Evolutionary conservation across 768 basidiomycete species (phyloP), one percentile per base, ranked within the genome.

Genomic region (Mrakia hoshinonis): DNA sequence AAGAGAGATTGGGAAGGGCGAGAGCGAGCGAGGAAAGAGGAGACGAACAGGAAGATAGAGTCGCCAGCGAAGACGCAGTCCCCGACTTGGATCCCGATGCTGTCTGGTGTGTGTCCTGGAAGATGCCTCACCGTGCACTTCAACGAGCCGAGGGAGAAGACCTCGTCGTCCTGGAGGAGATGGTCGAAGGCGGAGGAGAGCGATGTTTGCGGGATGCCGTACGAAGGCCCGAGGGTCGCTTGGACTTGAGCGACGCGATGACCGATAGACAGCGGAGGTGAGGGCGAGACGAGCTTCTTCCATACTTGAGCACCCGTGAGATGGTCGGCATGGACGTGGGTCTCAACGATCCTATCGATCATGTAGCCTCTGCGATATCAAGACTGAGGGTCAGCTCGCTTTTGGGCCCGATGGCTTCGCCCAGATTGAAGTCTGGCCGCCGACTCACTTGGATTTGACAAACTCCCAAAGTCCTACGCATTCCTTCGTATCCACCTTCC

Each of bases 291-390:
- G 18, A 64, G 46, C 62, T 43, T 58, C 58, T 75, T 71, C 67
- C 68, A 69, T 1, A 69, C 46, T 11, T 47, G 26, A 6, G 68
- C 62, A 0, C 73, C 74, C 5, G 74, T 76, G 15, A 77, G 60
- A 61, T 78, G 77, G 64, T 78, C 77, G 4, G 77, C 77, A 61
- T 78, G 77, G 1, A 76, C 76, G 60, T 78, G 77, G 20, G 75
- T 78, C 71, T 78, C 77, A n/a, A 77, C 49, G 26, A 78, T 72
- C 11, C 72, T 66, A 0, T 54, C 64, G 18, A 78, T 70, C 15
- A 1, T 47, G 48, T 73, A 72, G 0, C 63, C 74, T 43, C 43
- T 43, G 15, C 6, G 7, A 43, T 6, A 43, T 15, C 7, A 43
- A 43, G 43, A 43, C 6, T 6, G 15, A 43, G 43, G n/a, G n/a